These are phyloP conservation scores for Blastobotrys chiropterorum DNA, from an alignment of 805 yeast genomes.

Conservation along the genomic window DNA sequence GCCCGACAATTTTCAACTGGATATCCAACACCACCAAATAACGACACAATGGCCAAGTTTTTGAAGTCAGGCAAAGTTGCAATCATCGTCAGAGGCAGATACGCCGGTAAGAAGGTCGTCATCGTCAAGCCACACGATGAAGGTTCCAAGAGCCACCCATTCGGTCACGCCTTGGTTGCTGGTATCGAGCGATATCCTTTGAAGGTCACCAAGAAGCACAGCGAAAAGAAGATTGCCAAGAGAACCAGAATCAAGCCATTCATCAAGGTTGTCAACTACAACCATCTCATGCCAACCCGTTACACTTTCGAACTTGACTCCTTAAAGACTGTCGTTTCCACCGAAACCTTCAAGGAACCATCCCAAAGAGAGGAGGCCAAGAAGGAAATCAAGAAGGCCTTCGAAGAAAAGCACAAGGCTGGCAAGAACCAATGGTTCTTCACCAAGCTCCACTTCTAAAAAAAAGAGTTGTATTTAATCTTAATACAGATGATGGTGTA, in stretches of 20 bases:
- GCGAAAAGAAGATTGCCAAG: conserved; percentile 94
- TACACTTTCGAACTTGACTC: conserved; percentile 96
- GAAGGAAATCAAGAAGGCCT: conserved; percentile 97
- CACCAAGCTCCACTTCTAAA: conserved; percentile 91
- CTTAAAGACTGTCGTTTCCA: conserved; percentile 83
- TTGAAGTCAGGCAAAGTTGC: conserved; percentile 99
- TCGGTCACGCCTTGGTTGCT: conserved; percentile 99
- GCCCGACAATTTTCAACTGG: background rate
- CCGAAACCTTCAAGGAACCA: conserved; percentile 95
- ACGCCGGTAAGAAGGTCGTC: conserved; percentile 99
- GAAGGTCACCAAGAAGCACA: conserved; percentile 91
- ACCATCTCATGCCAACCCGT: conserved; percentile 99
- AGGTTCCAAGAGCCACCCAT: conserved; percentile 97
- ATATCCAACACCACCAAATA: conserved; percentile 5
- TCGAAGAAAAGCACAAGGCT: conserved; percentile 97
- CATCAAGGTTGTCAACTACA: conserved; percentile 98
- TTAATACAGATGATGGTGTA: background rate
- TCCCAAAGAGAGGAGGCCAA: conserved; percentile 98
- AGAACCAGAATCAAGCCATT: conserved; percentile 98
- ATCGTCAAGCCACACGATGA: conserved; percentile 97
- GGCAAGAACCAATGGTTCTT: conserved; percentile 99
- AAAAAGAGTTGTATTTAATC: background rate
- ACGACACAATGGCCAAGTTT: conserved; percentile 75
- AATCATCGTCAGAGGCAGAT: conserved; percentile 99
- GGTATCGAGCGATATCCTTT: conserved; percentile 98